Base-by-base conservation (phyloP, 2,329 filamentous ascomycete genomes). In the Microascus cirrosus region DNA sequence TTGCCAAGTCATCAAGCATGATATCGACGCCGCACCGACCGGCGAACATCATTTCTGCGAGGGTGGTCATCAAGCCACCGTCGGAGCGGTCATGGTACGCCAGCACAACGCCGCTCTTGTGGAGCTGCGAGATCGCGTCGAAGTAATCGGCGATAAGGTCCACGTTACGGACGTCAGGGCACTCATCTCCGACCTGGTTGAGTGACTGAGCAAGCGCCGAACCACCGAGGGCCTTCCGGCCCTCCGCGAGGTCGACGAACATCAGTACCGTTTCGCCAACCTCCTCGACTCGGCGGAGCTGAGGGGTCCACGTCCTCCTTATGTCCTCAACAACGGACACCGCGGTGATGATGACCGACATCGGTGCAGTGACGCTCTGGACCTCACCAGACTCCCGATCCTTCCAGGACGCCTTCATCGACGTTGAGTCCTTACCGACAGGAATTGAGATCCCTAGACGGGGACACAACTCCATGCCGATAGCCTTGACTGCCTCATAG, bases 31-130 rank as follows among this genome's bases (percentile, higher is more conserved):
- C 94, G 66, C 89, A 95, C 58, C 92, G 87, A 32, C 94, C 94
- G 35, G 94, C 93, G 69, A 97, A 97, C 84, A 95, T 95, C 94
- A 97, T 97, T 73, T 99, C 94, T 2, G 86, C 89, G 36, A 97
- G 74, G 6, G 93, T 92, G 1, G 93, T 94, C 68, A 97, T 83
- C 11, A 97, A 77, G 66, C 94, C 94, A 70, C 93, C 94, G 69
- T 97, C 93, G 0, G 91, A 96, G 53, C 89, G 82, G 71, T 97
- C 94, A 70, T 97, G 94, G 70, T 97, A 97, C 3, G 93, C 93
- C 24, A 97, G 82, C 12, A 97, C 92, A 45, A 80, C 72, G 51
- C 74, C 73, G 62, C 73, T 77, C 71, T 79, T 74, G 66, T 86
- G 83, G 54, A 86, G 73, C 65, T 85, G 82, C 53, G 74, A 76